Conservation (phyloP, 2,329 filamentous ascomycete genomes). For the Rhexocercosporidium sp. region DNA sequence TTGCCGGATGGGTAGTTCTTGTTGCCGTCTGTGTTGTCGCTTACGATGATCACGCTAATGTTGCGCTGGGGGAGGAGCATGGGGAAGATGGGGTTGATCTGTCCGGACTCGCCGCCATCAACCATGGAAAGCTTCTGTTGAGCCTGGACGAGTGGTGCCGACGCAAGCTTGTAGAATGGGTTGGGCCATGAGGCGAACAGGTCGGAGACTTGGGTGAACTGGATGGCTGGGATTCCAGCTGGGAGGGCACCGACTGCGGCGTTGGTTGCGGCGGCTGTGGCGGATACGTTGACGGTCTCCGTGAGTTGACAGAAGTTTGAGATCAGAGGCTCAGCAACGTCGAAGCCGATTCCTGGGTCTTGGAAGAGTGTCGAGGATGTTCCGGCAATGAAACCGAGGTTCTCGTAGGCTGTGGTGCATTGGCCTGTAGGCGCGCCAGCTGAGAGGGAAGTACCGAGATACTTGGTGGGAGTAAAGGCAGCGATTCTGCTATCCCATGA, state of each 20-base stretch:
- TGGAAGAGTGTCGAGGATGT: constrained; percentile 50
- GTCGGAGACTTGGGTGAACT: constrained; percentile 37
- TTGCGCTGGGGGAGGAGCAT: constrained; percentile 47
- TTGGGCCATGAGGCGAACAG: constrained; percentile 44
- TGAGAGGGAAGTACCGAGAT: constrained; percentile 48
- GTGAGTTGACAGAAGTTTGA: constrained; percentile 20
- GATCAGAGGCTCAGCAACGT: constrained; percentile 20
- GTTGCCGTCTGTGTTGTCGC: constrained; percentile 50
- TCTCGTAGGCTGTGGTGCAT: constrained; percentile 53
- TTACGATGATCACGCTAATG: constrained; percentile 50
- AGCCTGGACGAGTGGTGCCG: constrained; percentile 4
- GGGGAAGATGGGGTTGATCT: constrained; percentile 53
- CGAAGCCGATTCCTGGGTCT: constrained; percentile 26
- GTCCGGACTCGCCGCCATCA: constrained; percentile 49
- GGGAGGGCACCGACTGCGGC: constrained; percentile 30
- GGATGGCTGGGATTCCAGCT: constrained; percentile 34
- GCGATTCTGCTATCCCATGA: constrained; percentile 49
- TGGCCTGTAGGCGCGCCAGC: constrained; percentile 37
- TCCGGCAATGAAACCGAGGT: constrained; percentile 51
- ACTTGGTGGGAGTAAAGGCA: constrained; percentile 46
- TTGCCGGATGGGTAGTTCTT: constrained; percentile 51
- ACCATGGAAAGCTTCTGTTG: constrained; percentile 44
- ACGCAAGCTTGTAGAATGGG: constrained; percentile 48
- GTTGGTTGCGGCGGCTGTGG: constrained; percentile 1
- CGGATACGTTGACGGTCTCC: constrained; percentile 1